Evolutionary conservation across 805 yeast species (phyloP), one percentile per base, ranked within the genome.

Genomic region (Yarrowia porcina): DNA sequence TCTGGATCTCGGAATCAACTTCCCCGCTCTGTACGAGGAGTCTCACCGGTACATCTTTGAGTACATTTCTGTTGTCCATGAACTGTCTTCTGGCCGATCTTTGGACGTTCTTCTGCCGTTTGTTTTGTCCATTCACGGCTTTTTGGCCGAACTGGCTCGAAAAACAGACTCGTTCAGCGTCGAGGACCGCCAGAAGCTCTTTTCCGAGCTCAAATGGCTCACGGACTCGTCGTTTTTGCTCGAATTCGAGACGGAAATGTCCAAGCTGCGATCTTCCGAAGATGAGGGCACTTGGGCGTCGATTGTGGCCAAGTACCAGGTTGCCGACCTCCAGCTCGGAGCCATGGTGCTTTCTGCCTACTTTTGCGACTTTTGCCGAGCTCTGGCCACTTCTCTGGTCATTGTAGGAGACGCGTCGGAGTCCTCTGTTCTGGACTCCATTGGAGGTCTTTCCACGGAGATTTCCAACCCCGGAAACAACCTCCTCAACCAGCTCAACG

Each of bases 11-110:
- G 74, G 74, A 3, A 33, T 54, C 5, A 65, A 61, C 15, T 67
- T 76, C 15, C 68, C 69, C n/a, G 76, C 75, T 5, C 69, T 76
- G 60, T 65, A 71, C 69, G 18, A 66, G 44, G 42, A 68, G 30
- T 60, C 52, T 5, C 61, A 64, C 60, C 67, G 61, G 23, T 49
- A 50, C 52, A 45, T 66, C 30, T 60, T 67, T 11, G 23, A 65
- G 49, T 36, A 61, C 32, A 50, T 64, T 21, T 28, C 64, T 15
- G 54, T 54, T 8, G 63, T 35, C 27, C 33, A 39, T 13, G 36
- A 25, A 44, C 18, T 60, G 35, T 44, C 56, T 7, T 15, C 50
- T 17, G 38, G 60, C 64, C 45, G 68, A 61, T 54, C 65, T 45
- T 12, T 30, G 47, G 32, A 18, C n/a, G 38, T 42, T 56, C 38